phyloP scores from a whole-genome alignment of 1,284 basidiomycete species.

The Leccinum fuscescens region DNA sequence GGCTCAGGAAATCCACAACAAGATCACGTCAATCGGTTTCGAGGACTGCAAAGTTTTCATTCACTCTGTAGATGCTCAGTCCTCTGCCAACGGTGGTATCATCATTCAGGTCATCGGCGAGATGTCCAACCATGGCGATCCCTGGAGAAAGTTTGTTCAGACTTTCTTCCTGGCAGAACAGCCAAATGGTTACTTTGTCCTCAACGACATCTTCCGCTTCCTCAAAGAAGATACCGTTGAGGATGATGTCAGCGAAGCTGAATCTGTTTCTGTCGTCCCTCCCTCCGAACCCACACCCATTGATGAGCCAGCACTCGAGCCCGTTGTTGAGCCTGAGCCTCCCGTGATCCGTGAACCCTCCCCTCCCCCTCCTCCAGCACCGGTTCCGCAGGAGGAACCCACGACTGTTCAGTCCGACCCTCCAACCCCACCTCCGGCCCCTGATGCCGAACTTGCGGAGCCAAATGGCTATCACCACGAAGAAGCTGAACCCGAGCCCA shows the following conservation, averaged over 20 bases:
- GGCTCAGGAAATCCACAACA: conserved; percentile 91
- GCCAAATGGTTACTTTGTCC: conserved; percentile 98
- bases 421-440: conserved; percentile 29
- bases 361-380: conserved; percentile 33
- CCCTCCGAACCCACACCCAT: conserved; percentile 35
- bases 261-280: conserved; percentile 29
- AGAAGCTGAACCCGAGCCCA: conserved; percentile 33
- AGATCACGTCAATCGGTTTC: conserved; percentile 91
- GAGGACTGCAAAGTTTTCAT: conserved; percentile 98
- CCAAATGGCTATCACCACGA: conserved; percentile 30
- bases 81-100: conserved; percentile 92
- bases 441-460: conserved; percentile 26
- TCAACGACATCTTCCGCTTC: conserved; percentile 99
- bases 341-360: conserved; percentile 25
- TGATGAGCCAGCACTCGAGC: conserved; percentile 30
- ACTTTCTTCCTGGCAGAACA: conserved; percentile 99
- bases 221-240: conserved; percentile 93
- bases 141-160: conserved; percentile 98
- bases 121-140: conserved; percentile 88
- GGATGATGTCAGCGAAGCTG: conserved; percentile 60
- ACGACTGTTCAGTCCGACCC: conserved; percentile 30
- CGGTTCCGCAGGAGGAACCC: conserved; percentile 38
- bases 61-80: conserved; percentile 91
- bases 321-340: conserved; percentile 17
- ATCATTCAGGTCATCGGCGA: conserved; percentile 99